Evolutionary conservation across 1,284 basidiomycete genomes (phyloP).

Genomic region (Coriolopsis trogii): DNA sequence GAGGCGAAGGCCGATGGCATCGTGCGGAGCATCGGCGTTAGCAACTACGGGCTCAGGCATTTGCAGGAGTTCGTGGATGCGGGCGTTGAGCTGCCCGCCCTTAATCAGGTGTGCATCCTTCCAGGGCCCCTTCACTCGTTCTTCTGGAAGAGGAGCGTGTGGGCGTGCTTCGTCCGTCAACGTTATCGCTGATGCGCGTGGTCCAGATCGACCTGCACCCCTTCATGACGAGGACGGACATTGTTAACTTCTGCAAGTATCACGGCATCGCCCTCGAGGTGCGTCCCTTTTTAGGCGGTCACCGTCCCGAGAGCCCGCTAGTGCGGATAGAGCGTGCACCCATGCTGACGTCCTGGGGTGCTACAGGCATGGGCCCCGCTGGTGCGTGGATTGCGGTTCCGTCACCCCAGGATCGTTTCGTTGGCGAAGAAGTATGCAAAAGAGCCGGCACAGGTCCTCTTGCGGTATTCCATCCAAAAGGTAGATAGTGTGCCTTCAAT

Average conservation of each 20-base stretch:
- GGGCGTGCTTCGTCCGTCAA: neutral
- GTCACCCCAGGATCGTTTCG: constrained; percentile 45
- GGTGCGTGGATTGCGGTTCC: constrained; percentile 53
- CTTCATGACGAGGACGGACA: constrained; percentile 69
- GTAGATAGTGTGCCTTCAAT: no score
- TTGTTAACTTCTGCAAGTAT: constrained; percentile 62
- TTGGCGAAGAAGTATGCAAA: constrained; percentile 59
- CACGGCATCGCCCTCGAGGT: constrained; percentile 70
- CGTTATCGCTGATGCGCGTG: neutral
- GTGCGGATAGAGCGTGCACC: no score
- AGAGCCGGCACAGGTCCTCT: constrained; percentile 66
- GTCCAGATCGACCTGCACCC: constrained; percentile 67
- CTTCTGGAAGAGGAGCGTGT: no score
- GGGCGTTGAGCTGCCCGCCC: constrained; percentile 53
- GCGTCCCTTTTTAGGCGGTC: constrained; percentile 9
- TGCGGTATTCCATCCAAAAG: constrained; percentile 82
- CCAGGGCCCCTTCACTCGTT: neutral
- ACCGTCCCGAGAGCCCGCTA: constrained; percentile 23
- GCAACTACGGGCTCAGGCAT: constrained; percentile 71
- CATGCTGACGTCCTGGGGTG: neutral
- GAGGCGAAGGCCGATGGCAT: constrained; percentile 63
- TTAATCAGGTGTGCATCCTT: constrained; percentile 62
- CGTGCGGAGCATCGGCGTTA: constrained; percentile 69
- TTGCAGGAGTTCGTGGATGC: constrained; percentile 60
- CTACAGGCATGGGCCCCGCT: constrained; percentile 57